Evolutionary conservation across 306 rosid genomes (phyloP).

Genomic region (Pyrus communis): DNA sequence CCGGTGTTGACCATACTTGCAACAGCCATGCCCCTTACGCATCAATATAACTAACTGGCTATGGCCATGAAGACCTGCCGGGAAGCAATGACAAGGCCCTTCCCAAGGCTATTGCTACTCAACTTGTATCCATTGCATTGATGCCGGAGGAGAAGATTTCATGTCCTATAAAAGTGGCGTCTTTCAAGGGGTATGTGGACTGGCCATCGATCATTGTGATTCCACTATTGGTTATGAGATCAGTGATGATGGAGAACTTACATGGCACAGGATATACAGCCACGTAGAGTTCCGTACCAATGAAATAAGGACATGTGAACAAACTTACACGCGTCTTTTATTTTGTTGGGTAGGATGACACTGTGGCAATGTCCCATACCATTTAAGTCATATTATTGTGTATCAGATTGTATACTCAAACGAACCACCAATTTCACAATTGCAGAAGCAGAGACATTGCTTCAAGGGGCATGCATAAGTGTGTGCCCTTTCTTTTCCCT

Average conservation of each 20-base stretch:
- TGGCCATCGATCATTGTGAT: slow-evolving; percentile 25
- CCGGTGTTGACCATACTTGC: slow-evolving; percentile 22
- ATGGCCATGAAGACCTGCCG: slow-evolving; percentile 26
- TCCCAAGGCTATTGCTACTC: slow-evolving; percentile 26
- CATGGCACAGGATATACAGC: too few relatives aligned
- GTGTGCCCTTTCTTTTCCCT: too few relatives aligned
- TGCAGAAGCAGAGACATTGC: too few relatives aligned
- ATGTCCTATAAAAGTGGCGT: slow-evolving; percentile 24
- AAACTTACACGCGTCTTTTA: too few relatives aligned
- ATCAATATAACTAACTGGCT: slow-evolving; percentile 15
- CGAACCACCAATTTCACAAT: too few relatives aligned
- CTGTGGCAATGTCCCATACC: too few relatives aligned
- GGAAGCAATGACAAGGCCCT: slow-evolving; percentile 21
- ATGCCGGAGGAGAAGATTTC: slow-evolving; percentile 30
- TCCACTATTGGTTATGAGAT: slow-evolving; percentile 22
- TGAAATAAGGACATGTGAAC: too few relatives aligned
- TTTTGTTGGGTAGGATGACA: too few relatives aligned
- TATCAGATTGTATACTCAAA: too few relatives aligned
- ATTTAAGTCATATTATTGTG: too few relatives aligned
- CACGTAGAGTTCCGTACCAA: too few relatives aligned
- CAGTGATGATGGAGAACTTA: slow-evolving; percentile 1
- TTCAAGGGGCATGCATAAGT: too few relatives aligned
- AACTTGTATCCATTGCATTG: slow-evolving; percentile 30
- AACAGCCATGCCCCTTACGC: slow-evolving; percentile 3
- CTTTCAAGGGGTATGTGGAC: slow-evolving; percentile 21